Evolutionary conservation across 495 filamentous ascomycete genomes (phyloP).

Genomic region (Hyaloscypha bicolor): DNA sequence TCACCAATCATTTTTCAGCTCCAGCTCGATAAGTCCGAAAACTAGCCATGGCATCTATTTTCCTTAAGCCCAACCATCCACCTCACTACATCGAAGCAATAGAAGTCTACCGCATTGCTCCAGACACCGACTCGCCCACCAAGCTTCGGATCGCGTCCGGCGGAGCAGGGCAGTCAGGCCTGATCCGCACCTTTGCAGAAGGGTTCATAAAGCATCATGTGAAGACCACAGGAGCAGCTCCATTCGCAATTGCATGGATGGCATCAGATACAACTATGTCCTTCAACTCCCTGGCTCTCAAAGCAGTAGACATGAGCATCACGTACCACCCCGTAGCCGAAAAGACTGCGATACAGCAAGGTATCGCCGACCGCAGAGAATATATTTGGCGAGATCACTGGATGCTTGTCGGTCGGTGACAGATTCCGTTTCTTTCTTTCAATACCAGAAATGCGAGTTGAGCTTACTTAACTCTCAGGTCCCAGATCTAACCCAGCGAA

Average conservation of each 20-base stretch:
- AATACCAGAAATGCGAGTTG: neutral
- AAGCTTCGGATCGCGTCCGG: slow-evolving; percentile 13
- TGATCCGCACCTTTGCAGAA: slow-evolving; percentile 4
- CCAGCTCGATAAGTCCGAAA: neutral
- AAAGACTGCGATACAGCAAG: slow-evolving; percentile 10
- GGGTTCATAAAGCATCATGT: slow-evolving; percentile 3
- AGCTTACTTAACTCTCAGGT: neutral
- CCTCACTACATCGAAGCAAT: slow-evolving; percentile 10
- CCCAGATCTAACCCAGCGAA: slow-evolving; percentile 16
- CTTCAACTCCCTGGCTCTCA: slow-evolving; percentile 12
- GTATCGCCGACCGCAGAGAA: slow-evolving; percentile 13
- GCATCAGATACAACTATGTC: slow-evolving; percentile 10
- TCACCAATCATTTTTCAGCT: neutral
- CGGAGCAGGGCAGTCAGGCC: slow-evolving; percentile 11
- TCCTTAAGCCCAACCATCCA: neutral
- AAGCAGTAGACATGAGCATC: slow-evolving; percentile 15
- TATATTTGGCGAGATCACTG: slow-evolving; percentile 19
- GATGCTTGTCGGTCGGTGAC: slow-evolving; percentile 8
- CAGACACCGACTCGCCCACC: neutral
- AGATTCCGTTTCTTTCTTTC: neutral
- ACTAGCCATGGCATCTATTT: slow-evolving; percentile 9
- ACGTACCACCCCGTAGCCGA: slow-evolving; percentile 12
- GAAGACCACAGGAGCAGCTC: neutral
- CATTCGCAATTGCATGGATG: slow-evolving; percentile 11
- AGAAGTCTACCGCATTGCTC: slow-evolving; percentile 9